Percentiles rank a stretch among this genome's conserved stretches.
Evolutionary conservation across 2,329 filamentous ascomycete genomes (phyloP).

Genomic region (Exophiala alcalophila): DNA sequence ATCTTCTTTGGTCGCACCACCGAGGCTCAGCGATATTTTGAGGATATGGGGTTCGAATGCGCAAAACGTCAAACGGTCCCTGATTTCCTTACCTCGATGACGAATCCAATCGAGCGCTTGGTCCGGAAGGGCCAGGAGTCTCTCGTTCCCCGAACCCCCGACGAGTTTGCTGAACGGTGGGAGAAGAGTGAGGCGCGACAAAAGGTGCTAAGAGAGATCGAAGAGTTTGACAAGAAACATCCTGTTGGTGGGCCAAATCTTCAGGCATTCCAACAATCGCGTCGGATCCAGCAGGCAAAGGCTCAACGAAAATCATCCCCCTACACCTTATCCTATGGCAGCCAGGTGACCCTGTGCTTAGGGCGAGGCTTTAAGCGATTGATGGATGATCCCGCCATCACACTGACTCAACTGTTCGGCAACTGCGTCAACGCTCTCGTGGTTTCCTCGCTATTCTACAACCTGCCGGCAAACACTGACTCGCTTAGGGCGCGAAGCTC

Average conservation of each 20-base stretch:
- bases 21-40: constrained; percentile 63
- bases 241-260: constrained; percentile 42
- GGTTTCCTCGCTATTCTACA: constrained; percentile 65
- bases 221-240: constrained; percentile 41
- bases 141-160: constrained; percentile 45
- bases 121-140: constrained; percentile 43
- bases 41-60: constrained; percentile 61
- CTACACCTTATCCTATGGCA: constrained; percentile 52
- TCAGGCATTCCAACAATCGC: constrained; percentile 39
- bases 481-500: constrained; percentile 64
- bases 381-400: constrained; percentile 62
- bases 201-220: constrained; percentile 41
- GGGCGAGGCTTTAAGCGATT: constrained; percentile 63
- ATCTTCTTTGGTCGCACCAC: constrained; percentile 62
- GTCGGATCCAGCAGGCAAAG: constrained; percentile 44
- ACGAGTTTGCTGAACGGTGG: constrained; percentile 54
- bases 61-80: constrained; percentile 61
- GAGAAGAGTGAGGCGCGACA: constrained; percentile 51
- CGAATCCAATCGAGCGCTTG: constrained; percentile 52
- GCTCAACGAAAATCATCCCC: constrained; percentile 47
- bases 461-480: constrained; percentile 54
- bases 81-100: constrained; percentile 65
- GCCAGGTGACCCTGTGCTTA: constrained; percentile 56
- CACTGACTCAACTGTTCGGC: constrained; percentile 60
- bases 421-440: constrained; percentile 61